Conservation (phyloP, 768 basidiomycete genomes). For the Obba rivulosa region DNA sequence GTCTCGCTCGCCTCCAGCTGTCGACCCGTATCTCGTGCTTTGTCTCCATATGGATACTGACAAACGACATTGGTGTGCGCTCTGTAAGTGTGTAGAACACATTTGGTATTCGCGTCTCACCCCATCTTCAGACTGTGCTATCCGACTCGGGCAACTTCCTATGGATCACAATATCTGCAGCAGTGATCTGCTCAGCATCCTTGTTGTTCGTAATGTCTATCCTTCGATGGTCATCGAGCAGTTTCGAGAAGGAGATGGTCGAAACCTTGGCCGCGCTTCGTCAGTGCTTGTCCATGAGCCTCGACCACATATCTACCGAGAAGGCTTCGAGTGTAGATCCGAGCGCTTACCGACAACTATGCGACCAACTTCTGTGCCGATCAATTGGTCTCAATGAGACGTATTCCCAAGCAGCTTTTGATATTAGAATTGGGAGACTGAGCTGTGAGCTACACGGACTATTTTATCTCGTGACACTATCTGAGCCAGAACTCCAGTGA, state of each 20-base stretch:
- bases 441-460: slow-evolving; percentile 26
- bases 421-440: slow-evolving; percentile 39
- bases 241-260: slow-evolving; percentile 36
- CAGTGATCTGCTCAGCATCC: slow-evolving; percentile 31
- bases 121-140: slow-evolving; percentile 18
- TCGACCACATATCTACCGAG: slow-evolving; percentile 19
- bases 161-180: slow-evolving; percentile 37
- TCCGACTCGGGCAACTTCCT: slow-evolving; percentile 28
- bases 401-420: slow-evolving; percentile 42
- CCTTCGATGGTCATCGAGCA: slow-evolving; percentile 37
- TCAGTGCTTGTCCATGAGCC: slow-evolving; percentile 27
- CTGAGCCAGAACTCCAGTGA: slow-evolving; percentile 22
- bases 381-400: slow-evolving; percentile 35
- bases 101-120: neutral
- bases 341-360: slow-evolving; percentile 15
- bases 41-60: slow-evolving; percentile 42
- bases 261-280: slow-evolving; percentile 30
- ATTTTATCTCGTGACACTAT: neutral
- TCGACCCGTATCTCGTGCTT: slow-evolving; percentile 43
- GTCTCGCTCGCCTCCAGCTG: slow-evolving; percentile 37
- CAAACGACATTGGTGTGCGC: slow-evolving; percentile 27
- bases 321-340: slow-evolving; percentile 10
- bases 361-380: slow-evolving; percentile 26
- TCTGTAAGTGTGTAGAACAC: slow-evolving; percentile 23
- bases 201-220: slow-evolving; percentile 33